Percentiles rank a stretch among this genome's conserved stretches.
Evolutionary conservation across 2,329 filamentous ascomycete species (phyloP).

Genomic region (Diaporthe ampelina): DNA sequence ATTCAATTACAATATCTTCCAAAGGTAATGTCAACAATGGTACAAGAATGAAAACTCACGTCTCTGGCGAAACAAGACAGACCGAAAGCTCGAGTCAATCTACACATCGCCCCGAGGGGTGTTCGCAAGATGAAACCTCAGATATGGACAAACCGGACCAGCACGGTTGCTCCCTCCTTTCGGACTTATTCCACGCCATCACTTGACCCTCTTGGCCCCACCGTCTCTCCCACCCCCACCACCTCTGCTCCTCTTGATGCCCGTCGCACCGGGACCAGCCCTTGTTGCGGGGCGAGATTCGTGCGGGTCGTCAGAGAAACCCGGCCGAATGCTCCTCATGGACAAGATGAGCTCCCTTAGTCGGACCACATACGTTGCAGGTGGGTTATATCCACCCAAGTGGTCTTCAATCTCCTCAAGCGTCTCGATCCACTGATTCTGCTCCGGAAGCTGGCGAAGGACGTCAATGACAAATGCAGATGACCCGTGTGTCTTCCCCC

Average conservation of each 20-base stretch:
- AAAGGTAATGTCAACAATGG: background rate
- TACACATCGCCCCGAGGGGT: background rate
- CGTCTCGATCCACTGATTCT: constrained; percentile 58
- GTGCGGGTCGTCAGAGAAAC: background rate
- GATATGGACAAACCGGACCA: background rate
- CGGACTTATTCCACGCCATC: background rate
- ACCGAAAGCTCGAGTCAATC: background rate
- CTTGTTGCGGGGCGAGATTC: background rate
- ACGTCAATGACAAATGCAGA: constrained; percentile 61
- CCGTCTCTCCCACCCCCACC: constrained; percentile 36
- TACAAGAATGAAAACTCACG: background rate
- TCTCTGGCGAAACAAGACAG: background rate
- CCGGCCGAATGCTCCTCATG: constrained; percentile 44
- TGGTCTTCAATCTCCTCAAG: constrained; percentile 52
- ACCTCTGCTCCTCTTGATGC: constrained; percentile 35
- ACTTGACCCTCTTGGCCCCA: constrained; percentile 40
- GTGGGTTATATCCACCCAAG: constrained; percentile 46
- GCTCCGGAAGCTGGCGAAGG: constrained; percentile 59
- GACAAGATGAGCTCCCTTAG: constrained; percentile 49
- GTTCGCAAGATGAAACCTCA: background rate
- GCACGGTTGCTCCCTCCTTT: background rate
- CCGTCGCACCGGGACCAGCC: constrained; percentile 26
- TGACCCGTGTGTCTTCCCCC: constrained; percentile 55
- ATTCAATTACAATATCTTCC: background rate
- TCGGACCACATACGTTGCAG: constrained; percentile 48